Percentiles rank a stretch among this genome's conserved stretches.
These are phyloP conservation scores for Terfezia claveryi DNA, from an alignment of 495 filamentous ascomycete genomes.

Conservation along the genomic window DNA sequence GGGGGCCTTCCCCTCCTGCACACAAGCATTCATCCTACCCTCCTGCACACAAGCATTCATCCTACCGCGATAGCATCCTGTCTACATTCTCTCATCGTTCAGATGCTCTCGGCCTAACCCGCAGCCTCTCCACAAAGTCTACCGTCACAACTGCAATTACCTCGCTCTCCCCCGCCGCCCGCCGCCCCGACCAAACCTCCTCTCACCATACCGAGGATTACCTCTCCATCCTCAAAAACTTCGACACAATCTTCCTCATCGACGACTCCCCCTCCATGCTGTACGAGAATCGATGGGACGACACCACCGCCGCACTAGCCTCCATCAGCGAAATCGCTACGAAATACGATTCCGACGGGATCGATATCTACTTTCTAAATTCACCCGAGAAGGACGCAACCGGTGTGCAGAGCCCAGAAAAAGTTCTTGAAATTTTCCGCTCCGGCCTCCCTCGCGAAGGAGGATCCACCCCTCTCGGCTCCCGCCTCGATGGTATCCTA, in stretches of 20 bases:
- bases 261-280: constrained; percentile 73
- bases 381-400: constrained; percentile 15
- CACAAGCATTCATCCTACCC: background rate
- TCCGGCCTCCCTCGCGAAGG: constrained; percentile 30
- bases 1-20: background rate
- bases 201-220: constrained; percentile 31
- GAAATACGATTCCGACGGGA: constrained; percentile 53
- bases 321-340: constrained; percentile 74
- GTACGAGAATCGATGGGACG: constrained; percentile 48
- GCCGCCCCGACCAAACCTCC: background rate
- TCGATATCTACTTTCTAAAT: constrained; percentile 91
- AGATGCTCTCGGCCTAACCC: background rate
- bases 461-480: constrained; percentile 56
- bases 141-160: background rate
- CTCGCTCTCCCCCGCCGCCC: background rate
- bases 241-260: constrained; percentile 85
- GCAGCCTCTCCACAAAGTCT: background rate
- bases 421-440: constrained; percentile 44
- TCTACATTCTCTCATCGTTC: background rate
- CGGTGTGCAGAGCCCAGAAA: constrained; percentile 8
- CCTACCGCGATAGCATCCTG: background rate
- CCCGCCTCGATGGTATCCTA: constrained; percentile 49
- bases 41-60: background rate
- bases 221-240: constrained; percentile 63
- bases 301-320: constrained; percentile 48